phyloP scores from a whole-genome alignment of 1,284 basidiomycete genomes.

The Moesziomyces antarcticus region DNA sequence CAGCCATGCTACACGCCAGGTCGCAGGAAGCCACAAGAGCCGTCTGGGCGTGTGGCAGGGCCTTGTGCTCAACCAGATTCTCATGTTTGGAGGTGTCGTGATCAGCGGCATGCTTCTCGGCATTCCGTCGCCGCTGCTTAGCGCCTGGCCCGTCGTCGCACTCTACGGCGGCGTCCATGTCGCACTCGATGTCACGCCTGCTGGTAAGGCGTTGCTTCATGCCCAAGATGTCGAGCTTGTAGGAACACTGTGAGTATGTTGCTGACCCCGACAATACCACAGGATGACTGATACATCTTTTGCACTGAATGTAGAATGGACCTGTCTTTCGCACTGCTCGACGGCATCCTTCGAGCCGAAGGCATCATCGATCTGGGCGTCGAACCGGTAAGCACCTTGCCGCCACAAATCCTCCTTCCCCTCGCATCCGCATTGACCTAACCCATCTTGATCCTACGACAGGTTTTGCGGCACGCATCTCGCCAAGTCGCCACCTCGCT shows the following conservation, averaged over 20 bases:
- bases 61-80: constrained; percentile 50
- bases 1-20: constrained; percentile 54
- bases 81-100: constrained; percentile 54
- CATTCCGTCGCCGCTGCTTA: constrained; percentile 44
- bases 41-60: constrained; percentile 48
- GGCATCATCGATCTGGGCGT: constrained; percentile 55
- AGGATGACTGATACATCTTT: too few species aligned
- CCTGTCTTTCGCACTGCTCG: constrained; percentile 41
- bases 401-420: neutral
- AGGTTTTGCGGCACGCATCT: constrained; percentile 40
- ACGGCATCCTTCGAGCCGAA: constrained; percentile 55
- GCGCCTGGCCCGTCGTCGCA: constrained; percentile 38
- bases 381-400: constrained; percentile 24
- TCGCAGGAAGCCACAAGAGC: constrained; percentile 36
- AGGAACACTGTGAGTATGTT: constrained; percentile 20
- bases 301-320: constrained; percentile 26
- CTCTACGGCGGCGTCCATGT: constrained; percentile 55
- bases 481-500: constrained; percentile 34
- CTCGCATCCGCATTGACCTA: too few species aligned
- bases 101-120: constrained; percentile 41
- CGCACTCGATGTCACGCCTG: constrained; percentile 12
- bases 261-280: too few species aligned
- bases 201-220: constrained; percentile 30
- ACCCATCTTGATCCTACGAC: neutral
- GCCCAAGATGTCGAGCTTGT: constrained; percentile 14